phyloP scores from a whole-genome alignment of 495 filamentous ascomycete species.

The Penicillium psychrofluorescens region DNA sequence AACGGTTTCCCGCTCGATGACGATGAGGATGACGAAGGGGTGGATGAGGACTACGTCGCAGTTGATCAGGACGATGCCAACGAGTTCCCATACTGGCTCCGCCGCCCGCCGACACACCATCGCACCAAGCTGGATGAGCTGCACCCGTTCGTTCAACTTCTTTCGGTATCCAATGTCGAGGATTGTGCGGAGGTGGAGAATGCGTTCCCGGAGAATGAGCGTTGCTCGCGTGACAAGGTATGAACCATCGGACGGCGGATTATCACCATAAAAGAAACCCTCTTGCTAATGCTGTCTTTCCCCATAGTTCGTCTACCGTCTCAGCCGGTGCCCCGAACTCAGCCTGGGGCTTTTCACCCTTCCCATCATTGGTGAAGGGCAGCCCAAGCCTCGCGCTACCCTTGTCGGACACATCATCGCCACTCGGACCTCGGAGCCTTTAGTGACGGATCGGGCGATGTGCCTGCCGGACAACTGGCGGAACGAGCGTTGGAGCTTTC shows the following conservation, averaged over 20 bases:
- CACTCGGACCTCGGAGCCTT: slow-evolving; percentile 51
- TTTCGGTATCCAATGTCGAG: slow-evolving; percentile 67
- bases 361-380: slow-evolving; percentile 31
- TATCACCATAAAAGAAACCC: not conserved
- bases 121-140: slow-evolving; percentile 43
- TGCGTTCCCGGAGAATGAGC: slow-evolving; percentile 64
- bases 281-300: slow-evolving; percentile 5
- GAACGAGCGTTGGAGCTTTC: slow-evolving; percentile 26
- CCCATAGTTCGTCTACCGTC: slow-evolving; percentile 70
- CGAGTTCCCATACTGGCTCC: slow-evolving; percentile 39
- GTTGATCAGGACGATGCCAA: slow-evolving; percentile 37
- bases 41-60: slow-evolving; percentile 36
- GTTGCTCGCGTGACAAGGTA: slow-evolving; percentile 77
- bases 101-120: slow-evolving; percentile 31
- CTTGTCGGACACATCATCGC: slow-evolving; percentile 80
- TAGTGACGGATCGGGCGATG: slow-evolving; percentile 76
- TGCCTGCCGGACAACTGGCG: slow-evolving; percentile 59
- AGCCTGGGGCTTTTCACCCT: slow-evolving; percentile 72
- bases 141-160: slow-evolving; percentile 63
- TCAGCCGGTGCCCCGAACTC: slow-evolving; percentile 70
- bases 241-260: slow-evolving; percentile 2
- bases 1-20: slow-evolving; percentile 34
- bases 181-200: slow-evolving; percentile 71
- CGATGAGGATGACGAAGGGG: slow-evolving; percentile 33
- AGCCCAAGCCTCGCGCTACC: slow-evolving; percentile 40